Evolutionary conservation across 2,329 filamentous ascomycete genomes (phyloP).

Genomic region (Acephala macrosclerotiorum): DNA sequence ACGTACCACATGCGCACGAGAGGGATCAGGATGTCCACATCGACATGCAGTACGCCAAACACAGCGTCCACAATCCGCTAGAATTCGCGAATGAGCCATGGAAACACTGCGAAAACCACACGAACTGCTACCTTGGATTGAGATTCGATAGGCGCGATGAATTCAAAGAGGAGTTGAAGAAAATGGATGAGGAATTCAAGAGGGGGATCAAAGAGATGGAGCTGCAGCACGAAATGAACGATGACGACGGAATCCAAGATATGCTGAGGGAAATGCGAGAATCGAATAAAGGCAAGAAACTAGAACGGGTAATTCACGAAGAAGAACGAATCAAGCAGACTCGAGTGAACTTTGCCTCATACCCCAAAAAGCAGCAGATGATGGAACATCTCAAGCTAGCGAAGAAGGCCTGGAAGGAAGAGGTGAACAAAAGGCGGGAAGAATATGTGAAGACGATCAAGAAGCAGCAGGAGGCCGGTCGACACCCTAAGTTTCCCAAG

Average conservation of each 20-base stretch:
- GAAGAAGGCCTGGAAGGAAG: slow-evolving; percentile 17
- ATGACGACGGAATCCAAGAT: slow-evolving; percentile 1
- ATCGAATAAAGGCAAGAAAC: slow-evolving; percentile 2
- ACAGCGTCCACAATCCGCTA: not conserved
- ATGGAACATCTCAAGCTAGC: slow-evolving; percentile 18
- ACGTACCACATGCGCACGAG: not conserved
- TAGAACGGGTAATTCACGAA: slow-evolving; percentile 16
- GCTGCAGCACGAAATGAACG: not conserved
- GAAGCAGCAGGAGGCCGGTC: not conserved
- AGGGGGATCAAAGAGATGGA: not conserved
- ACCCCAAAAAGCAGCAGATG: slow-evolving; percentile 14
- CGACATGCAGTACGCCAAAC: slow-evolving; percentile 24
- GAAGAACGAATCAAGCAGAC: slow-evolving; percentile 23
- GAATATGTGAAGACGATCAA: slow-evolving; percentile 14
- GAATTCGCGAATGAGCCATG: slow-evolving; percentile 22
- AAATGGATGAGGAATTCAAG: not conserved
- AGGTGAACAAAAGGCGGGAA: slow-evolving; percentile 12
- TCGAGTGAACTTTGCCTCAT: slow-evolving; percentile 18
- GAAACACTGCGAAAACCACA: slow-evolving; percentile 20
- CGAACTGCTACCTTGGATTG: slow-evolving; percentile 21
- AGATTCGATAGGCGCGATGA: slow-evolving; percentile 19
- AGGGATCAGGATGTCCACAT: slow-evolving; percentile 24
- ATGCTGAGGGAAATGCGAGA: slow-evolving; percentile 9
- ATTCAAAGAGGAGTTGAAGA: slow-evolving; percentile 15
- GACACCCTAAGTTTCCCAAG: not conserved